Evolutionary conservation across 2,329 filamentous ascomycete genomes (phyloP), one percentile per base, ranked within the genome.

Genomic region (Plenodomus tracheiphilus): DNA sequence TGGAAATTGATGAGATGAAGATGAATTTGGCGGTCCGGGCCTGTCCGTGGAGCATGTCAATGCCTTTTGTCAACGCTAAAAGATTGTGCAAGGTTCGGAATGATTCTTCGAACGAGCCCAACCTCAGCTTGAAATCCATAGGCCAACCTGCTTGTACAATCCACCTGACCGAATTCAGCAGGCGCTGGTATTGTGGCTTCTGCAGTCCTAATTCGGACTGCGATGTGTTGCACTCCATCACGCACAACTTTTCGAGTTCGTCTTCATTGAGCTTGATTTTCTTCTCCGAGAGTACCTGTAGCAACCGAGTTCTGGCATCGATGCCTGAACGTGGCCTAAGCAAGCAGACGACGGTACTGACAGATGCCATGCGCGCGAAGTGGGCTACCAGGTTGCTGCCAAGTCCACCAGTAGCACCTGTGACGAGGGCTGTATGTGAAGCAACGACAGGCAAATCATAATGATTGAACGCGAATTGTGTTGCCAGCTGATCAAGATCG

Each of bases 91-190:
- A 74, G 5, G 77, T 75, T 2, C 74, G 68, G 36, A 83, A 74
- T 52, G 81, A 75, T 0, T 75, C 70, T 56, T 79, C 76, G 46
- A 83, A 83, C 0, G 75, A 78, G 20, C 74, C 66, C 6, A 81
- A 52, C 0, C 72, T 64, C 19, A 81, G 73, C 57, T 79, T 80
- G 63, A 79, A 81, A 63, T 81, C 79, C 62, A 84, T 81, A 0
- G 73, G 74, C 77, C 77, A 81, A 0, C 79, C 79, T 51, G 78
- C 81, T 63, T 83, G 81, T 18, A 79, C 47, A 30, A 83, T 75
- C 49, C 80, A 75, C 0, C 79, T 82, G 5, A 76, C 75, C 1
- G 0, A 6, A 18, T 15, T 11, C 2, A 19, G 9, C 2, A 22
- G 19, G 3, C 15, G 6, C 13, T 61, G 34, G 0, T 49, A 51